phyloP scores from a whole-genome alignment of 2,329 filamentous ascomycete species.

The Shiraia sp. region DNA sequence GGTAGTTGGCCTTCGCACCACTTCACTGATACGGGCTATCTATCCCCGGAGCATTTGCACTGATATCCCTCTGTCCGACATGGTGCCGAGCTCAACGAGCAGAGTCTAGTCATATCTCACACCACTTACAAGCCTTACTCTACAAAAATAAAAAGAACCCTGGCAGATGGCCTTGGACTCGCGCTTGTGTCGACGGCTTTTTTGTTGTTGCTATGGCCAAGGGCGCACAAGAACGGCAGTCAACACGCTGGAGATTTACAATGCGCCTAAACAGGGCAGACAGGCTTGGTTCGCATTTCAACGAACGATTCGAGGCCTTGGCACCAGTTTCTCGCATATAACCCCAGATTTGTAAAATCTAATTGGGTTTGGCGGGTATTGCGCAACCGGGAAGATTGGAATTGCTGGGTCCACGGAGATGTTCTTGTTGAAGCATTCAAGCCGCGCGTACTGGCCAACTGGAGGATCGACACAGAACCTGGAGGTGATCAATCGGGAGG shows the following conservation, averaged over 20 bases:
- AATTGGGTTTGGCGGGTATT: background rate
- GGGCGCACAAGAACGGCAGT: too few species aligned
- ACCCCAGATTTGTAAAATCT: background rate
- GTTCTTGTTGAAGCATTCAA: background rate
- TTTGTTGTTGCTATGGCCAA: too few species aligned
- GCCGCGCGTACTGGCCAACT: background rate
- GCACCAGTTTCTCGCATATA: background rate
- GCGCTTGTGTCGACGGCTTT: background rate
- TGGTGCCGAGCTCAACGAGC: conserved; percentile 8
- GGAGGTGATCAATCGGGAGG: background rate
- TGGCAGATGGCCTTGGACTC: background rate
- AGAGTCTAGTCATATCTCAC: background rate
- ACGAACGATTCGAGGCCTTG: conserved; percentile 1
- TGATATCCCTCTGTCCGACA: conserved; percentile 7
- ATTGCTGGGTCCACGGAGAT: conserved; percentile 10
- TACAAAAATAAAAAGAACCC: background rate
- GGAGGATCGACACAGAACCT: background rate
- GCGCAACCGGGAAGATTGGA: conserved; percentile 2
- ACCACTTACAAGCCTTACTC: background rate
- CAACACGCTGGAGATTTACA: too few species aligned
- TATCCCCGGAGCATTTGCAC: conserved; percentile 1
- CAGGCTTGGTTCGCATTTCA: background rate
- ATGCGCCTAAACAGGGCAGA: too few species aligned
- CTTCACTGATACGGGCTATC: conserved; percentile 1
- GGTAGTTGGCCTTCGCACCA: background rate